Conservation (phyloP, 805 yeast genomes). For the Metschnikowia henanensis region DNA sequence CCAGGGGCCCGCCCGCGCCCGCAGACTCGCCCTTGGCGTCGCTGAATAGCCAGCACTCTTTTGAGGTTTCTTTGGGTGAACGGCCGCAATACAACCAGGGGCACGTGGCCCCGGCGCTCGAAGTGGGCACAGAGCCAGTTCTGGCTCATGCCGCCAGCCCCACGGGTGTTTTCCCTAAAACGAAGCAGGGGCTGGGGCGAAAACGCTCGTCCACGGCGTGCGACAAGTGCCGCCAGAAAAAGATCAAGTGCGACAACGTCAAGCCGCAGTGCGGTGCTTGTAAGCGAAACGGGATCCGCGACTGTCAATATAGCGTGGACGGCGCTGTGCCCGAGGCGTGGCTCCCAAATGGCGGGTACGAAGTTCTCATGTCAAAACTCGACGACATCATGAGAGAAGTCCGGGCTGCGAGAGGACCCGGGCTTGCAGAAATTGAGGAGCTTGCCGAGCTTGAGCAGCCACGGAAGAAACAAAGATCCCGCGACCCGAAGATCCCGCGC, state of each 20-base stretch:
- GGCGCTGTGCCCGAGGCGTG: conserved; percentile 18
- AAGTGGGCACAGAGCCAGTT: not conserved
- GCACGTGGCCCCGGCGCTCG: too few relatives aligned
- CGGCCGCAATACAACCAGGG: too few relatives aligned
- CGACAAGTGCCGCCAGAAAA: conserved; percentile 36
- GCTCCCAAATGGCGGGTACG: conserved; percentile 26
- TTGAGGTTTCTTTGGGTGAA: not conserved
- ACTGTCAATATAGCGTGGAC: conserved; percentile 33
- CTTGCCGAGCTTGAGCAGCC: not conserved
- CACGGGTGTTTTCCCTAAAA: not conserved
- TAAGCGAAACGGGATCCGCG: conserved; percentile 24
- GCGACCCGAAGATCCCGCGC: not conserved
- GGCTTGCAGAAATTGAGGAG: too few relatives aligned
- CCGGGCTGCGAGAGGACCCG: conserved; percentile 1
- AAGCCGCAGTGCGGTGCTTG: conserved; percentile 39
- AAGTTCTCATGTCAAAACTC: conserved; percentile 27
- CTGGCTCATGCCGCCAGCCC: not conserved
- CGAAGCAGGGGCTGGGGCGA: conserved; percentile 1
- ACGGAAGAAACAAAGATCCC: conserved; percentile 1
- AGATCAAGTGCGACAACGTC: conserved; percentile 38
- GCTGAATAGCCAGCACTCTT: conserved; percentile 5
- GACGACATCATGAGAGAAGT: conserved; percentile 30
- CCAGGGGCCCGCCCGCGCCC: not conserved
- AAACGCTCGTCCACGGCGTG: conserved; percentile 30
- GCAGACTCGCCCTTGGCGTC: not conserved